Evolutionary conservation across 2,329 filamentous ascomycete species (phyloP), one percentile per base, ranked within the genome.

Genomic region (Dactylella cylindrospora): DNA sequence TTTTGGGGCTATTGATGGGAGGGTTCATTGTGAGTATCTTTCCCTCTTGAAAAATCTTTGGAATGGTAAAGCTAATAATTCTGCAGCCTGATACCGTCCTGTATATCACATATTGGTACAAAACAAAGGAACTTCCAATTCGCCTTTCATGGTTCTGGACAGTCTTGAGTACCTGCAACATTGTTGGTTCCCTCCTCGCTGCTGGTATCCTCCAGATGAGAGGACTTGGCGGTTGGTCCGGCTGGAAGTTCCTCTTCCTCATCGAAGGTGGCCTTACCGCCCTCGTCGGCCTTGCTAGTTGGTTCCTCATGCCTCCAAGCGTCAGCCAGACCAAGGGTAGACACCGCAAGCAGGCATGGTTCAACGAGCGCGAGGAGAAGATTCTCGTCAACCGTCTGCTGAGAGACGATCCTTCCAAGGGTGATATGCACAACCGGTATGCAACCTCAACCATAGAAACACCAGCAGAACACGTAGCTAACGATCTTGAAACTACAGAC

Each of bases 351-450:
- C 76, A 78, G 1, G 77, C 79, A 0, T 85, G 82, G 82, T 85
- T 84, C 69, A 78, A 68, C 2, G 79, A 82, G 36, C 76, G 77
- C 12, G 81, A 84, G 65, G 78, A 83, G 54, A 74, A 73, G 17
- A 84, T 85, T 54, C 76, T 84, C 2, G 79, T 84, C 31, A 84
- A 84, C 66, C 74, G 77, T 2, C 71, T 80, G 8, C 71, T 80
- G 9, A 75, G 78, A 26, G 78, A 80, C 40, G 78, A 80, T 66
- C 78, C 78, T 0, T 77, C 77, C 28, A 80, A 80, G 70, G 78
- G 75, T 10, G 55, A 62, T 17, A 52, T 64, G 46, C 60, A 54
- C 25, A 52, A 70, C 10, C 23, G 46, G 45, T 60, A 59, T 8
- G 40, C 28, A 15, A 2, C 15, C 9, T 78, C 9, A 79, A 13